A percentile compares a stretch with the other conserved stretches of the same genome.
Evolutionary conservation across 106 monocot species (phyloP).

Genomic region (Dendrobium chrysotoxum): DNA sequence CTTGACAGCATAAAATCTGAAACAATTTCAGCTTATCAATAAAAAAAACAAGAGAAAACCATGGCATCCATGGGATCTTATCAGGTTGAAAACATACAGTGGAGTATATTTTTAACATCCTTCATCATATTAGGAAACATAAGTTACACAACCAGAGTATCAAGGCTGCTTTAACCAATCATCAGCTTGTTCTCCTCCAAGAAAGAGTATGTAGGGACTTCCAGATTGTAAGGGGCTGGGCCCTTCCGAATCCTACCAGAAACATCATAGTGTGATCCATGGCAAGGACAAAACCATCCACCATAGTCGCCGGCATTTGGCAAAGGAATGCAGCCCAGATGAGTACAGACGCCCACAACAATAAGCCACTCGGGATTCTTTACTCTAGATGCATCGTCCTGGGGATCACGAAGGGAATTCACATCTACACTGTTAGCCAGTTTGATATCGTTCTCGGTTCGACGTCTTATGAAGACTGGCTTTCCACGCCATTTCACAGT

Average conservation of each 20-base stretch:
- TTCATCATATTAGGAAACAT: no score
- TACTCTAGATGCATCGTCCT: slow-evolving; percentile 52
- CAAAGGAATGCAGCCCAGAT: slow-evolving; percentile 79
- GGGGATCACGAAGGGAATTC: slow-evolving; percentile 50
- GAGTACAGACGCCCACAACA: slow-evolving; percentile 71
- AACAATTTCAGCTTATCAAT: no score
- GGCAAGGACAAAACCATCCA: slow-evolving; percentile 89
- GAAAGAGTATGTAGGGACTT: slow-evolving; percentile 69
- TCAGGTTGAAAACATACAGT: no score
- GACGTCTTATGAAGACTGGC: slow-evolving; percentile 77
- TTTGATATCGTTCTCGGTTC: slow-evolving; percentile 62
- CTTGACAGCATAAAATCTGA: no score
- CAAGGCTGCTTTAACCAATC: slow-evolving; percentile 28
- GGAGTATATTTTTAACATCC: no score
- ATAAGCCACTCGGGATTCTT: slow-evolving; percentile 87
- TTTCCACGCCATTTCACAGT: slow-evolving; percentile 95
- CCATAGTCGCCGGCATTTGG: slow-evolving; percentile 78
- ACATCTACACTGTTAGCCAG: slow-evolving; percentile 67
- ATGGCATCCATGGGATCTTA: no score
- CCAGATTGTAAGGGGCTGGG: slow-evolving; percentile 74
- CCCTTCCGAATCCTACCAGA: slow-evolving; percentile 86
- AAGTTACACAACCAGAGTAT: no score
- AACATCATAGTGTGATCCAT: slow-evolving; percentile 76
- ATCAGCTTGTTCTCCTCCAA: slow-evolving; percentile 68
- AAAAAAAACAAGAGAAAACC: no score